Base-by-base conservation (phyloP, 352 stramenopile species). In the Globisporangium nunn region DNA sequence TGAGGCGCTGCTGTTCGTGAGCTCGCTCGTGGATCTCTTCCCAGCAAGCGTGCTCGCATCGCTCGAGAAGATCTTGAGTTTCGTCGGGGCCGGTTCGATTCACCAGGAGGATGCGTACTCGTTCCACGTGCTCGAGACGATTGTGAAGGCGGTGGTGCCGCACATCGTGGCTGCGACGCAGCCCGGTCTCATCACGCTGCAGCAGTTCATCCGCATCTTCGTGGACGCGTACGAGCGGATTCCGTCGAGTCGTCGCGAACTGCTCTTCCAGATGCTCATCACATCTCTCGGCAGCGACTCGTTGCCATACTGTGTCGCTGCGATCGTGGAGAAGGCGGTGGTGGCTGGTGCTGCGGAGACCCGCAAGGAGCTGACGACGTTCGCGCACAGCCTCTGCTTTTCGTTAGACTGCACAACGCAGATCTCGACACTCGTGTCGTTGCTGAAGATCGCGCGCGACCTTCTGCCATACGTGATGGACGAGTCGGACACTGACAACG, bases 101-200 rank as follows among this genome's bases (percentile, higher is more conserved):
- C 77, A 78, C 45, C 73, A 89, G 33, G 75, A 92, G 14, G 85
- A 95, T 51, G 85, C 88, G 41, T 92, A 95, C 68, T 91, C 85
- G 51, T 93, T 92, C 61, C 75, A 92, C 45, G 83, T 95, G 39
- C 67, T 95, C n/a, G 79, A 93, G 54, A 90, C 82, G 6, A 93
- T 95, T 41, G 75, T 93, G 50, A 80, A 85, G 62, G 67, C 80
- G 6, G 81, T 90, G 12, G 83, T 92, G 46, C 83, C 82, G 1
- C 81, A 95, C 62, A 84, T 95, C n/a, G 44, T 87, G 6, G 59
- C 61, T 4, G 46, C 52, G 0, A 62, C 28, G 10, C 33, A 30
- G n/a, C 35, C 10, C 67, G 11, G 37, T 56, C 31, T 59, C 14
- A 82, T 95, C 49, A 81, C 81, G 10, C 65, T 71, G 17, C 79